phyloP scores from a whole-genome alignment of 495 filamentous ascomycete genomes.

The Cercophora samala region DNA sequence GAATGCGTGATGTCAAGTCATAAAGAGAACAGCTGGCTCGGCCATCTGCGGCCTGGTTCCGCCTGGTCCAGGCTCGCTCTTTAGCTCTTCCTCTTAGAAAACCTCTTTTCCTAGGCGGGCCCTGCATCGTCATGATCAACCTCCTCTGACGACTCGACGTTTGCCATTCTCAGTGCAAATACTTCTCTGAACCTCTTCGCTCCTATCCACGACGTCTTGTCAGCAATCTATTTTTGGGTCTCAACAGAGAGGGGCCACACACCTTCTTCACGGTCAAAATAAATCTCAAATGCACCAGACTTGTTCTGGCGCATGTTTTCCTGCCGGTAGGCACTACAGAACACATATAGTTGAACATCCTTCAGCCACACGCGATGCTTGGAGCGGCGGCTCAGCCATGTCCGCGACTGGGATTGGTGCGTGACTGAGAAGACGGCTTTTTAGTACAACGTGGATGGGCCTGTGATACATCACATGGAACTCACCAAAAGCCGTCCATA shows the following conservation, averaged over 20 bases:
- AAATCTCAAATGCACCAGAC: constrained; percentile 43
- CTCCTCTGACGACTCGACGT: constrained; percentile 32
- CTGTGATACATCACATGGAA: not conserved
- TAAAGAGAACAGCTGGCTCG: not conserved
- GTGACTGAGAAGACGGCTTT: constrained; percentile 49
- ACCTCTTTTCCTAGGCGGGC: not conserved
- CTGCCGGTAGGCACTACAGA: constrained; percentile 58
- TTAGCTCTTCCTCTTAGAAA: not conserved
- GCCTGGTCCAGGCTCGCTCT: not conserved
- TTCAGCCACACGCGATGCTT: constrained; percentile 56
- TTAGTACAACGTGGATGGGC: not conserved
- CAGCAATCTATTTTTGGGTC: not conserved
- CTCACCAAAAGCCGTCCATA: constrained; percentile 72
- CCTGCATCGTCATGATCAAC: constrained; percentile 13
- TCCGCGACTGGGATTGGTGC: constrained; percentile 50
- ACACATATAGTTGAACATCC: constrained; percentile 59
- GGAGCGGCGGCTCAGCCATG: constrained; percentile 55
- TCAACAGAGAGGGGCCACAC: not conserved
- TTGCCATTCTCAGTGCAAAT: constrained; percentile 28
- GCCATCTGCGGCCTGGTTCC: not conserved
- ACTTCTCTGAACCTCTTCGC: constrained; percentile 42
- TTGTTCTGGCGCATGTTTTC: constrained; percentile 45
- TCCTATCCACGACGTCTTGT: constrained; percentile 15
- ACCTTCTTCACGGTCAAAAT: constrained; percentile 45
- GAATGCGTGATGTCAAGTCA: constrained; percentile 11